Evolutionary conservation across 2,329 filamentous ascomycete species (phyloP).

Genomic region (Aspergillus flavus): DNA sequence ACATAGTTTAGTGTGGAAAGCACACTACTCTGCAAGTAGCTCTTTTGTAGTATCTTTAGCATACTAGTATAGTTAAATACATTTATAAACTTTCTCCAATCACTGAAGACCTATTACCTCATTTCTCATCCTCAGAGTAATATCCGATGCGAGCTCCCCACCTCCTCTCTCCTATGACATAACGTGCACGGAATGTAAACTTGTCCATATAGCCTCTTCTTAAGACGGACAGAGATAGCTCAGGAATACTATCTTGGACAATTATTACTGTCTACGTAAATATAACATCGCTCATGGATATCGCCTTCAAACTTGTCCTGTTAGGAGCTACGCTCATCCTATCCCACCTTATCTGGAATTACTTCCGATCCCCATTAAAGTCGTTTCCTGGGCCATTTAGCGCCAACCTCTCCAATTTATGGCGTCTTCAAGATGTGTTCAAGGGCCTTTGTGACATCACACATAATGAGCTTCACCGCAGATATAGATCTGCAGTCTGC

Average conservation of each 20-base stretch:
- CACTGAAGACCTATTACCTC: background rate
- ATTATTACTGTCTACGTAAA: too few species aligned
- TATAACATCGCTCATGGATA: background rate
- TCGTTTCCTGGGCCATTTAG: constrained; percentile 9
- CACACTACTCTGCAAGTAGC: too few species aligned
- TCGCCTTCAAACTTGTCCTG: background rate
- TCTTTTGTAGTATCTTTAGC: background rate
- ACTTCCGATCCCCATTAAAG: constrained; percentile 7
- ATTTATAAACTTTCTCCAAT: background rate
- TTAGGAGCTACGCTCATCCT: background rate
- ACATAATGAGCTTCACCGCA: constrained; percentile 58
- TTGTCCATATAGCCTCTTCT: background rate
- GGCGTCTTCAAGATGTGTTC: constrained; percentile 11
- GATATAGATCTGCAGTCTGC: constrained; percentile 73
- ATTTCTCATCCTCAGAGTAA: background rate
- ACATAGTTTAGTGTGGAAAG: too few species aligned
- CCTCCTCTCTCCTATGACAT: background rate
- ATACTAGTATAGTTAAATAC: background rate
- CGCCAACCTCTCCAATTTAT: constrained; percentile 14
- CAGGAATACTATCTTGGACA: background rate
- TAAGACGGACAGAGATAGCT: background rate
- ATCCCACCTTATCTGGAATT: background rate
- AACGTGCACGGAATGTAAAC: background rate
- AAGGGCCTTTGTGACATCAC: constrained; percentile 10
- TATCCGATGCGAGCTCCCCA: background rate